Base-by-base conservation (phyloP, 2,329 filamentous ascomycete genomes). In the Purpureocillium lavendulum region DNA sequence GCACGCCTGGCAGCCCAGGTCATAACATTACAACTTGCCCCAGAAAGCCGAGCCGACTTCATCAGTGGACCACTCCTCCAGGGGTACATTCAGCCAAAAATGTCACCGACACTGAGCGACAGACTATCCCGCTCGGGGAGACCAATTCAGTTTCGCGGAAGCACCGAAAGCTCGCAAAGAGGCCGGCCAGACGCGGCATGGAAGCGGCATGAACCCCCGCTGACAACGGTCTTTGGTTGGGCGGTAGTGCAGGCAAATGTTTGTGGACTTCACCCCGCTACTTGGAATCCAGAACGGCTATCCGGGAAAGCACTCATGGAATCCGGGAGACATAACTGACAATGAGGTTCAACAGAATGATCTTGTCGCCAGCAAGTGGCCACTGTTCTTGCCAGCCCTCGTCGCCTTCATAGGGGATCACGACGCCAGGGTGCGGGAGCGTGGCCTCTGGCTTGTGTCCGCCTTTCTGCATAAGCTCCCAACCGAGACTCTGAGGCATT, bases 331-430 rank as follows among this genome's bases (percentile, higher is more conserved):
- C 26, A 18, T 40, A 36, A 24, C 39, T 40, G 31, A 33, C 28
- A 16, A 4, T n/a, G 24, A 12, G 11, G 3, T 5, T 14, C 6
- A 16, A 39, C 32, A 50, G 44, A 15, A 32, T 12, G n/a, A 28
- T 12, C 13, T 16, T 36, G 29, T 50, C 16, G 44, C 45, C 48
- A 31, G 52, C 34, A 63, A 79, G 49, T 90, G 84, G 82, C 77
- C 77, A 3, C 62, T 85, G 7, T 75, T 83, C 42, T 72, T 81
- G 2, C 86, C 86, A 1, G 77, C 82, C 0, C 63, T 90, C 4
- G 67, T 90, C 5, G 75, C 77, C 0, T 69, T 90, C 4, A 60
- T 80, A 21, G 84, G 89, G 54, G 82, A 87, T 48, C 54, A 69
- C 12, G 66, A 75, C 16, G 66, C 67, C 0, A 46, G 56, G 3